Evolutionary conservation across 1,284 basidiomycete genomes (phyloP), one percentile per base, ranked within the genome.

Genomic region (Pseudozyma thailandica): DNA sequence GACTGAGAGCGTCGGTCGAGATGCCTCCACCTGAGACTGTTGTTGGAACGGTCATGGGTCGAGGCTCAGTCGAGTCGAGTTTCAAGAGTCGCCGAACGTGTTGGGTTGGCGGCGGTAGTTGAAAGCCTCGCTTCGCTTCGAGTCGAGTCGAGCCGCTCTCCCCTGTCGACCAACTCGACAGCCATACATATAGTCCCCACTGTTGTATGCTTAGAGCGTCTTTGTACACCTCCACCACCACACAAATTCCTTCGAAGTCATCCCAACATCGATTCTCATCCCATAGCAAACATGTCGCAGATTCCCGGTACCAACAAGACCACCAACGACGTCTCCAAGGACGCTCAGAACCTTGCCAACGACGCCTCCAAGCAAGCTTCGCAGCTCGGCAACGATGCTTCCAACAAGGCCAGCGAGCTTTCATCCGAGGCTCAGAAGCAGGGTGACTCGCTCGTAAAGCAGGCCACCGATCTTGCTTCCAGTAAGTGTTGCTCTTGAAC

Each of bases 241-340:
- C 33, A 41, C 28, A 37, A 26, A 39, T 13, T 13, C 6, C 27
- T 13, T 42, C 25, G 3, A 21, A 41, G 16, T 18, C 35, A 50
- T 48, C 21, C 16, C 18, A 9, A 38, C 15, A 2, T 20, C 16
- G 2, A 41, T 7, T 25, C 46, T 8, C 39, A 33, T n/a, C 33
- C 33, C 21, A 41, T 30, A 39, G 16, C 42, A 50, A 65, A 45
- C 35, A 72, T 68, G 63, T 72, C 70, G 58, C 51, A 58, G 35
- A 44, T 72, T 42, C 69, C 69, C 50, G 63, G 63, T 26, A 72
- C 63, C 55, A 66, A 63, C 69, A 72, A 60, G 57, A 72, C 51
- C 48, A 61, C 68, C 51, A 52, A 60, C 57, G 54, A 71, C 68
- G 50, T 65, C 28, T 49, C 49, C 41, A 71, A 71, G 68, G 58